These are phyloP conservation scores for Elongisporangium anandrum DNA, from an alignment of 352 stramenopile species.

Conservation along the genomic window DNA sequence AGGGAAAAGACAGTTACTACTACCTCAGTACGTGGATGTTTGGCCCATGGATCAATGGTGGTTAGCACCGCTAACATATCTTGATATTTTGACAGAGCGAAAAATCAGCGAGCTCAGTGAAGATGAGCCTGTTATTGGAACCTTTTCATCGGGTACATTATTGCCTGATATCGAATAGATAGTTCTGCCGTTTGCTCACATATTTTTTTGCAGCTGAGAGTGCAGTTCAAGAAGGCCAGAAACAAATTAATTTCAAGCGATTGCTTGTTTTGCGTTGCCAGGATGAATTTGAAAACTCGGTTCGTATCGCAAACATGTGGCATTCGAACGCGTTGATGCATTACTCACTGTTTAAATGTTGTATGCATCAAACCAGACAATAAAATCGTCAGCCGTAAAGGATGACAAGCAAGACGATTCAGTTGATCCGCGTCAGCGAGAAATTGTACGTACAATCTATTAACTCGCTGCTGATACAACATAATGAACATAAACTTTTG, in stretches of 20 bases:
- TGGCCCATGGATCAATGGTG: background rate
- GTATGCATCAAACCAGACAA: slow-evolving; percentile 26
- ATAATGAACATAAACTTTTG: background rate
- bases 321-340: background rate
- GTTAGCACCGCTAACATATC: background rate
- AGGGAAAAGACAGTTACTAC: slow-evolving; percentile 40
- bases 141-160: slow-evolving; percentile 37
- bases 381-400: slow-evolving; percentile 23
- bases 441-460: slow-evolving; percentile 34
- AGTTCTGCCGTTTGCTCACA: background rate
- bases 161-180: background rate
- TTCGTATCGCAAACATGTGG: slow-evolving; percentile 10
- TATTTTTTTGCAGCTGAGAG: slow-evolving; percentile 16
- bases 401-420: slow-evolving; percentile 35
- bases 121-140: slow-evolving; percentile 60
- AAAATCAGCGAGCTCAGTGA: slow-evolving; percentile 42
- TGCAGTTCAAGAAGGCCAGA: slow-evolving; percentile 39
- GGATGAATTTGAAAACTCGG: slow-evolving; percentile 76
- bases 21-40: slow-evolving; percentile 39
- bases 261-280: slow-evolving; percentile 78
- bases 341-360: background rate
- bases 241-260: slow-evolving; percentile 63
- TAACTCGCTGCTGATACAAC: background rate
- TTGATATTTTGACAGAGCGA: slow-evolving; percentile 35
- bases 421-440: slow-evolving; percentile 39